Evolutionary conservation across 225 moss, liverwort and hornwort genomes (phyloP).

Genomic region (Takakia lepidozioides): DNA sequence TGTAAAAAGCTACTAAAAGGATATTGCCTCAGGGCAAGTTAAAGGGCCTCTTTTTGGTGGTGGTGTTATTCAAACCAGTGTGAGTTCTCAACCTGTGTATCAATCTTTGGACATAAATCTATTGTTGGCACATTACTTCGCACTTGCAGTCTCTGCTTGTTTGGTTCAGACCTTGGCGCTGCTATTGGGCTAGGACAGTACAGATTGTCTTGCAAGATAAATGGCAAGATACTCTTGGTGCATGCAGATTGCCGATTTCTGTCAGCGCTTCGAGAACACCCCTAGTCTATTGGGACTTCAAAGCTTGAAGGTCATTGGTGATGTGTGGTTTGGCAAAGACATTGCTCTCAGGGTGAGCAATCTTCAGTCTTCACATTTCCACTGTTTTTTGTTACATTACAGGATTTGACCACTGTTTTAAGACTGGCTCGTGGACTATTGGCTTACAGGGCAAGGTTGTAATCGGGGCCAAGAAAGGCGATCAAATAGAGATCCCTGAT

Average conservation of each 20-base stretch:
- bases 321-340: constrained; percentile 61
- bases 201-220: not conserved
- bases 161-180: no score
- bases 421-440: no score
- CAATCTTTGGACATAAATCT: not conserved
- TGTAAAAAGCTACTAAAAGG: no score
- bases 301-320: constrained; percentile 44
- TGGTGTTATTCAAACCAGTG: not conserved
- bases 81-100: no score
- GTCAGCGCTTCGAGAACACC: constrained; percentile 25
- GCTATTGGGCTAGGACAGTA: not conserved
- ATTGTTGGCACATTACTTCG: not conserved
- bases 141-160: no score
- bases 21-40: not conserved
- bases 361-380: not conserved
- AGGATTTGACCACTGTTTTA: not conserved
- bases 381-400: not conserved
- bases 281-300: constrained; percentile 34
- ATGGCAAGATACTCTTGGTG: constrained; percentile 1
- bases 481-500: constrained; percentile 42
- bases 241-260: constrained; percentile 42
- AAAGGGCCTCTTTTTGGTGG: not conserved
- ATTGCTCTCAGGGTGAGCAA: constrained; percentile 35
- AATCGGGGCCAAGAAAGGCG: constrained; percentile 51
- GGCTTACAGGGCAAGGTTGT: constrained; percentile 49